These are phyloP conservation scores for Ceratocystis alfenasii DNA, from an alignment of 2,329 filamentous ascomycete genomes.

Conservation along the genomic window DNA sequence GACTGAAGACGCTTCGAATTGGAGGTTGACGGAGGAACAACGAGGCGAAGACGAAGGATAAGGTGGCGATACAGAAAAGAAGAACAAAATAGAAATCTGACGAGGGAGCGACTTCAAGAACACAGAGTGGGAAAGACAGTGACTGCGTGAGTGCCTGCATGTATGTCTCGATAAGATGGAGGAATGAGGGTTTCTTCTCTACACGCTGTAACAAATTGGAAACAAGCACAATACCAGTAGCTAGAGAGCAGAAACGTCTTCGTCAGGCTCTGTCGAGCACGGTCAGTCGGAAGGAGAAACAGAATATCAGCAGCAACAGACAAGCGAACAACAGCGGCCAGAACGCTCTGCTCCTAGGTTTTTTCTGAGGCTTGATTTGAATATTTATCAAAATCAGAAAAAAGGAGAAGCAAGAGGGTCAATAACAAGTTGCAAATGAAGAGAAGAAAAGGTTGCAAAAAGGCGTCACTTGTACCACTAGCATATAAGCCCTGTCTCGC, in stretches of 20 bases:
- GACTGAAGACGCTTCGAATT: background rate
- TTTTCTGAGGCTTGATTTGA: no score
- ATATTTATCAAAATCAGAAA: background rate
- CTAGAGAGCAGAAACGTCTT: background rate
- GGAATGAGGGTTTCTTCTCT: background rate
- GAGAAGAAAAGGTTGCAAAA: background rate
- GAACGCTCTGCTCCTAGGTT: no score
- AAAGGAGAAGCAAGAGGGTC: background rate
- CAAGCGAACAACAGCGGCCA: no score
- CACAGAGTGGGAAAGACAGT: no score
- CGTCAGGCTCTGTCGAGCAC: no score
- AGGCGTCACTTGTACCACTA: background rate
- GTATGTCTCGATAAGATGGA: no score
- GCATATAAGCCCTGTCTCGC: background rate
- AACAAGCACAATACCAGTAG: background rate
- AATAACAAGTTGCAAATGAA: background rate
- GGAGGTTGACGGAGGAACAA: background rate
- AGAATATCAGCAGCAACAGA: no score
- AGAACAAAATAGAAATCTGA: background rate
- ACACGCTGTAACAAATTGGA: constrained; percentile 5
- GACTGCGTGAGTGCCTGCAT: no score
- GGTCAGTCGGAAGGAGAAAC: no score
- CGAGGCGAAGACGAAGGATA: background rate
- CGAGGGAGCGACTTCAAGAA: background rate
- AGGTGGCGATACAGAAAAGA: no score